Conservation (phyloP, 202 grass and related monocot species). For the Saccharum hybrid region DNA sequence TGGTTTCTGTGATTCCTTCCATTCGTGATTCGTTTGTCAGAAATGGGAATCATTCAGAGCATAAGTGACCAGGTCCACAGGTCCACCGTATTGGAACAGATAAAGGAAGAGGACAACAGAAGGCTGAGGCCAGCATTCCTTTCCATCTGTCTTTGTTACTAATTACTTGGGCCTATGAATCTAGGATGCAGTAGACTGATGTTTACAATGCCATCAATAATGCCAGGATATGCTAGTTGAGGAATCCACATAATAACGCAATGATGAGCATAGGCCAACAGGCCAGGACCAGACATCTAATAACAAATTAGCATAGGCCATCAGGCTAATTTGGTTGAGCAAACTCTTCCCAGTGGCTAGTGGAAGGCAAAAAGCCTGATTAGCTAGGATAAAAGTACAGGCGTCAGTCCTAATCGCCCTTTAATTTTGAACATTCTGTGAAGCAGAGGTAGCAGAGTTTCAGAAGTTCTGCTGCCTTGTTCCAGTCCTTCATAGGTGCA, state of each 20-base stretch:
- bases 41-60: slow-evolving; percentile 21
- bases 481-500: slow-evolving; percentile 35
- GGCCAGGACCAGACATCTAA: slow-evolving; percentile 24
- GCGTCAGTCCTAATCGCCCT: slow-evolving; percentile 13
- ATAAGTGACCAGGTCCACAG: slow-evolving; percentile 27
- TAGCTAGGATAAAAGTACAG: slow-evolving; percentile 40
- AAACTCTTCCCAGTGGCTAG: slow-evolving; percentile 36
- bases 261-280: slow-evolving; percentile 28
- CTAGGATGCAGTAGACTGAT: slow-evolving; percentile 38
- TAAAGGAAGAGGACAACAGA: slow-evolving; percentile 1
- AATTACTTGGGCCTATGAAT: slow-evolving; percentile 37
- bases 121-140: neutral
- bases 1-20: slow-evolving; percentile 17
- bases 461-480: slow-evolving; percentile 50
- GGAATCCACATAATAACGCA: slow-evolving; percentile 18
- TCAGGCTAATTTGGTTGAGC: slow-evolving; percentile 13
- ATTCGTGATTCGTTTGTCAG: slow-evolving; percentile 27
- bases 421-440: slow-evolving; percentile 20
- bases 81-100: neutral
- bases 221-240: slow-evolving; percentile 32
- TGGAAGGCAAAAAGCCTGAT: slow-evolving; percentile 52
- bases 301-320: slow-evolving; percentile 12
- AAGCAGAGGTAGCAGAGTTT: slow-evolving; percentile 39
- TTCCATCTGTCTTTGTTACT: slow-evolving; percentile 22
- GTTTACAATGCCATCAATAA: slow-evolving; percentile 22